Conservation (phyloP, 2,329 filamentous ascomycete species). For the Epichloe gansuensis region DNA sequence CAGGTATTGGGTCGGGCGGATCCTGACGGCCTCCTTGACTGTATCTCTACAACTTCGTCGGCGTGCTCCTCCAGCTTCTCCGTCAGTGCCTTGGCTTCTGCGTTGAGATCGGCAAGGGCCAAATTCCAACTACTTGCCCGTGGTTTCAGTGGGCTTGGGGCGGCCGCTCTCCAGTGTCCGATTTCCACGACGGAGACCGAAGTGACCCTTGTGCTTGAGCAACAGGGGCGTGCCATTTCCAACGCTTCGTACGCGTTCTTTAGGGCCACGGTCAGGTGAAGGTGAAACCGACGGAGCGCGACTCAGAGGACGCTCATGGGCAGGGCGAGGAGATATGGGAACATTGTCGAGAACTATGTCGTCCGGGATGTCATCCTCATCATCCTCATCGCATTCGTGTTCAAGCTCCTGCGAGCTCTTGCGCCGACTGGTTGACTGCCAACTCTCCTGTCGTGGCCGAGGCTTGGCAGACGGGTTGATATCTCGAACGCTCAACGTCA, state of each 20-base stretch:
- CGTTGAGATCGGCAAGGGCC: conserved; percentile 54
- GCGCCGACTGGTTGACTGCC: conserved; percentile 53
- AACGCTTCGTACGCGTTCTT: conserved; percentile 40
- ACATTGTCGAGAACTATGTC: conserved; percentile 72
- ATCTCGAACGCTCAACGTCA: conserved; percentile 33
- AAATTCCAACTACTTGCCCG: conserved; percentile 66
- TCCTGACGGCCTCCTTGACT: conserved; percentile 18
- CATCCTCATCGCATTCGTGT: conserved; percentile 63
- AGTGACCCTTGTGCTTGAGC: conserved; percentile 48
- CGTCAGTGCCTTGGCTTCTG: conserved; percentile 63
- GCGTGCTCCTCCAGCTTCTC: conserved; percentile 73
- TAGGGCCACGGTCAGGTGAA: conserved; percentile 39
- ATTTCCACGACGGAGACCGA: conserved; percentile 43
- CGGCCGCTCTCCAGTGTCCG: conserved; percentile 27
- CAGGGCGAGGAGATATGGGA: conserved; percentile 62
- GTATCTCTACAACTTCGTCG: conserved; percentile 40
- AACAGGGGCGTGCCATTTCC: conserved; percentile 54
- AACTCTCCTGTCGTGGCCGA: conserved; percentile 49
- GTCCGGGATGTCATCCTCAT: conserved; percentile 67
- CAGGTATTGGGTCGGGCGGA: conserved; percentile 28
- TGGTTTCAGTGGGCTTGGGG: conserved; percentile 33
- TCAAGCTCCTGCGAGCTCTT: conserved; percentile 63
- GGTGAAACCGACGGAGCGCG: conserved; percentile 39
- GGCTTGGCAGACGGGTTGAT: conserved; percentile 21
- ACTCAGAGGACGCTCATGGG: conserved; percentile 42